A percentile compares a stretch with the other conserved stretches of the same genome.
Conservation (phyloP, 148 eudicot genomes). For the Chenopodium suecicum region DNA sequence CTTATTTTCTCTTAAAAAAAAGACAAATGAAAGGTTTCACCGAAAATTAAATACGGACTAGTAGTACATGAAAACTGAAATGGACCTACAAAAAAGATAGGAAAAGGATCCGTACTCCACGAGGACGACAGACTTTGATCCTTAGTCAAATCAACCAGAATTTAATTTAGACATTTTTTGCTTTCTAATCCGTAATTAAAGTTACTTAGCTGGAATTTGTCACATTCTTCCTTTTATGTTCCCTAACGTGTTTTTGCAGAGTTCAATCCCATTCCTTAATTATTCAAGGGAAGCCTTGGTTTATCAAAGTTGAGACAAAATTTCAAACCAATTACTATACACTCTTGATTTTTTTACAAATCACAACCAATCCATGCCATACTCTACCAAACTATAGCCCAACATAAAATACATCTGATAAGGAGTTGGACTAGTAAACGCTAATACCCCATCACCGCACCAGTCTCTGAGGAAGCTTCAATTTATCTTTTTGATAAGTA, state of each 20-base stretch:
- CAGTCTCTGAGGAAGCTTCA: too few species aligned
- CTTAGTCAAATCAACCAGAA: neutral
- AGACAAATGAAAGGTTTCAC: neutral
- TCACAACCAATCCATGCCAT: too few species aligned
- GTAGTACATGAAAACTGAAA: neutral
- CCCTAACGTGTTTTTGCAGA: conserved; percentile 1
- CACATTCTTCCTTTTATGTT: neutral
- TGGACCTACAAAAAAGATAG: neutral
- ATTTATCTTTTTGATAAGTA: too few species aligned
- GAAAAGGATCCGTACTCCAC: conserved; percentile 10
- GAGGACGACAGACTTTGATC: conserved; percentile 13
- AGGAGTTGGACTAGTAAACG: too few species aligned
- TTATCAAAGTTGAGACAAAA: too few species aligned
- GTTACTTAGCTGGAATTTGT: conserved; percentile 13
- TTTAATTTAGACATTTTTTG: neutral
- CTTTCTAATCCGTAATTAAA: neutral
- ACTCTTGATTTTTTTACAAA: too few species aligned
- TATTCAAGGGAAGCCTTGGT: too few species aligned
- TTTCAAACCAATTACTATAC: too few species aligned
- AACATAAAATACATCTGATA: too few species aligned
- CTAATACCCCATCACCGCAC: too few species aligned
- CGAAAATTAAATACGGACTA: neutral
- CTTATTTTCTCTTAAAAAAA: too few species aligned
- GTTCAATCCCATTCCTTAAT: neutral
- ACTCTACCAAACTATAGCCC: too few species aligned